A percentile compares a stretch with the other conserved stretches of the same genome.
These are phyloP conservation scores for Phytophthora citrophthora DNA, from an alignment of 352 stramenopile species.

Conservation along the genomic window DNA sequence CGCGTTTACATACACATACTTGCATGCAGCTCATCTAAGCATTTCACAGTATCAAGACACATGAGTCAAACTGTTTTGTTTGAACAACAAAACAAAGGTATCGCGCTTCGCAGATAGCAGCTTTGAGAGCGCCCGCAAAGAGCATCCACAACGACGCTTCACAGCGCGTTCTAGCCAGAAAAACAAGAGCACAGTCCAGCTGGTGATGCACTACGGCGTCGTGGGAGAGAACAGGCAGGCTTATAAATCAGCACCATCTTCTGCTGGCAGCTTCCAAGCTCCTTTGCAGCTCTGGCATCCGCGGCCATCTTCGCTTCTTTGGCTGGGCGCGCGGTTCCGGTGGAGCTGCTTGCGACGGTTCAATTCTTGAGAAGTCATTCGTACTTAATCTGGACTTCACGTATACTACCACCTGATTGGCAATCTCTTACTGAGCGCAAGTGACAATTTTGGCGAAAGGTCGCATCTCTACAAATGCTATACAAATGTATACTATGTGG, in stretches of 20 bases:
- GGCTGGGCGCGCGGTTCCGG: slow-evolving; percentile 18
- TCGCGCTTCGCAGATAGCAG: neutral
- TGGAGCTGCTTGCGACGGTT: slow-evolving; percentile 4
- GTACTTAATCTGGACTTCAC: neutral
- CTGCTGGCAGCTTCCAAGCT: neutral
- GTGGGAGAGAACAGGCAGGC: slow-evolving; percentile 31
- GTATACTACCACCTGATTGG: no score
- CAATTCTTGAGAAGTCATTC: slow-evolving; percentile 17
- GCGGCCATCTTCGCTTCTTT: neutral
- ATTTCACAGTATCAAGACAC: neutral
- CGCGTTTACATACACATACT: no score
- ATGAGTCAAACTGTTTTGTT: neutral
- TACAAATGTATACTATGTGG: neutral
- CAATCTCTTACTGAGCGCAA: slow-evolving; percentile 10
- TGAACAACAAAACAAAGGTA: neutral
- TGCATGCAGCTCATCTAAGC: neutral
- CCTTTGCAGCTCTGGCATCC: neutral
- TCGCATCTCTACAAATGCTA: no score
- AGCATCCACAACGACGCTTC: slow-evolving; percentile 25
- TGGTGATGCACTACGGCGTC: slow-evolving; percentile 5
- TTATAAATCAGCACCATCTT: slow-evolving; percentile 9
- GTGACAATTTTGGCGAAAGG: slow-evolving; percentile 1
- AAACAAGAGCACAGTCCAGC: slow-evolving; percentile 17
- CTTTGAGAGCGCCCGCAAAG: neutral
- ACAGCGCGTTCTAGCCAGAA: slow-evolving; percentile 24